Evolutionary conservation across 306 rosid species (phyloP), one percentile per base, ranked within the genome.

Genomic region (Quercus berberidifolia): DNA sequence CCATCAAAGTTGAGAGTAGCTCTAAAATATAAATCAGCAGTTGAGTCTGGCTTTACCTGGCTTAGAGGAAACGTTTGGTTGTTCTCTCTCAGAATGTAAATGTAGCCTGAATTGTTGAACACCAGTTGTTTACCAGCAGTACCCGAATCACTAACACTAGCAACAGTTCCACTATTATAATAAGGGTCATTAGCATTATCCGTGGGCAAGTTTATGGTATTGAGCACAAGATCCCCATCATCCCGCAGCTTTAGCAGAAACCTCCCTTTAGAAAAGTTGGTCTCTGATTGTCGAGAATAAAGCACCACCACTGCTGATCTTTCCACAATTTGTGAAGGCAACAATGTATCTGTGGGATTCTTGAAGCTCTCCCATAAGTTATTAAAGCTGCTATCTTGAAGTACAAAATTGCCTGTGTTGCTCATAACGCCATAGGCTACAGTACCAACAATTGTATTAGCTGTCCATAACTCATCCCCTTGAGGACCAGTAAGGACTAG

Each of bases 1-100:
- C 92, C 94, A 59, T 88, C 90, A 81, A 79, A 90, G 64, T 81
- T 60, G 6, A 90, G 83, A 1, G 84, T 86, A 51, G 90, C 87
- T 75, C 88, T 88, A 8, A 73, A 73, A 41, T 85, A 90, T 33
- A 41, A 55, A 8, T 46, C 67, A 4, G 23, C 28, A 2, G 62
- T 8, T 13, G 85, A 79, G 20, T 46, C 12, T 0, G 0, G 2
- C 15, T 9, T 62, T 17, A 6, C 25, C 5, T 11, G 5, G 6
- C 1, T 49, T 19, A 90, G 38, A 26, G 0, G 4, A 20, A 68
- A 12, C 15, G 5, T 78, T 6, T 57, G 85, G 0, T 70, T 83
- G 57, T 76, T 80, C 31, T 74, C 80, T 73, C 80, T 63, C 68
- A 75, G 1, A 72, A 90, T 28, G 55, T 83, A 88, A 64, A 88